Conservation (phyloP, 352 stramenopile species). For the Phytophthora idaei region DNA sequence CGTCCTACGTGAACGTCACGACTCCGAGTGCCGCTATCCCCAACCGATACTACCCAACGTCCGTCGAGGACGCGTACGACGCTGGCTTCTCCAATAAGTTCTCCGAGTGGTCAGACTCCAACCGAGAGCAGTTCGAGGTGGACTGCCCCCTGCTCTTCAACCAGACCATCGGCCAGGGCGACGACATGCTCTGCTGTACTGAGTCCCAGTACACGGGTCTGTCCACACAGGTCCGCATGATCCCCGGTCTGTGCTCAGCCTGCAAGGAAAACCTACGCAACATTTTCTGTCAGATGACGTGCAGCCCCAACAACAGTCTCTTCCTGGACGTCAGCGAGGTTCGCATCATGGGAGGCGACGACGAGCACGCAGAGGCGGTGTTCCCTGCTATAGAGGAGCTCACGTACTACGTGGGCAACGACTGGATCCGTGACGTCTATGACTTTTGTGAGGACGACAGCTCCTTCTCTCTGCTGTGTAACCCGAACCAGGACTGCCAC, state of each 20-base stretch:
- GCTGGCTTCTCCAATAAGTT: constrained; percentile 64
- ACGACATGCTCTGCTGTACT: constrained; percentile 68
- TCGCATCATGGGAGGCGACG: constrained; percentile 51
- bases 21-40: constrained; percentile 39
- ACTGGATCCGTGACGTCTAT: constrained; percentile 72
- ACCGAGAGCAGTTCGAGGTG: constrained; percentile 63
- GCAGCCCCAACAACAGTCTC: constrained; percentile 68
- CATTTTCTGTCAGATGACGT: constrained; percentile 70
- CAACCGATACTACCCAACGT: constrained; percentile 64
- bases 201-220: constrained; percentile 62
- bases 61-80: constrained; percentile 49
- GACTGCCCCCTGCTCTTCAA: constrained; percentile 71
- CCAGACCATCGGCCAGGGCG: constrained; percentile 45
- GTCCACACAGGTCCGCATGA: constrained; percentile 64
- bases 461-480: constrained; percentile 63
- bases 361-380: constrained; percentile 39
- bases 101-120: constrained; percentile 57
- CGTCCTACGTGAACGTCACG: constrained; percentile 49
- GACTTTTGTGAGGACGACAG: constrained; percentile 65
- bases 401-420: constrained; percentile 66
- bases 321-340: constrained; percentile 64
- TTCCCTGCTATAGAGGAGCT: constrained; percentile 61
- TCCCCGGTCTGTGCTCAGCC: constrained; percentile 55
- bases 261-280: constrained; percentile 75
- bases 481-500: constrained; percentile 55